These are phyloP conservation scores for Hemisphaericaspora xylanilytica DNA, from an alignment of 1,139 yeast genomes.

Conservation along the genomic window DNA sequence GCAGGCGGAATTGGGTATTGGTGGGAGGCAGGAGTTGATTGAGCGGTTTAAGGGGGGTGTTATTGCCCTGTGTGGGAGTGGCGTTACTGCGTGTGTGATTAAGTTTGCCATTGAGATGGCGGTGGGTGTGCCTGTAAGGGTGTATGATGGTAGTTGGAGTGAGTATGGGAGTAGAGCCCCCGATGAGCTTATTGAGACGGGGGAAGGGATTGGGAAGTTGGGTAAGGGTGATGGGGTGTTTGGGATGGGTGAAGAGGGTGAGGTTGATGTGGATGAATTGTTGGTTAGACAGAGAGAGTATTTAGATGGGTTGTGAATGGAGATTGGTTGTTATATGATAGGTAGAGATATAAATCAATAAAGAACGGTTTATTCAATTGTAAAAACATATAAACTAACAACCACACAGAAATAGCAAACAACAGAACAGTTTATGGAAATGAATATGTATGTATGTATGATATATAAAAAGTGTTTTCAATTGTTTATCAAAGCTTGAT, in stretches of 20 bases:
- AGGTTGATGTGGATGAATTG: constrained; percentile 1
- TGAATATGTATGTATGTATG: no score
- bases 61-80: constrained; percentile 91
- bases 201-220: constrained; percentile 5
- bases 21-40: constrained; percentile 22
- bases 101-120: constrained; percentile 47
- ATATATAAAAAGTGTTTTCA: no score
- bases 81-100: constrained; percentile 87
- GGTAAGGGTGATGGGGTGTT: no score
- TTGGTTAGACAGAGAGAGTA: constrained; percentile 2
- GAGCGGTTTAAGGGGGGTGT: constrained; percentile 49
- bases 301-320: neutral
- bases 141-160: constrained; percentile 98
- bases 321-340: no score
- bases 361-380: neutral
- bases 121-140: constrained; percentile 63
- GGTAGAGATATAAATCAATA: no score
- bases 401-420: no score
- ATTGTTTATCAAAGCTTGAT: no score
- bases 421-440: no score
- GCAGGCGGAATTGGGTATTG: constrained; percentile 33
- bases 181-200: constrained; percentile 29
- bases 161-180: constrained; percentile 52
- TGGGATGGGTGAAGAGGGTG: neutral
- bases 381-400: no score